A percentile compares a stretch with the other conserved stretches of the same genome.
Conservation (phyloP, 169 alveolate species). For the Amoebophrya sp. region DNA sequence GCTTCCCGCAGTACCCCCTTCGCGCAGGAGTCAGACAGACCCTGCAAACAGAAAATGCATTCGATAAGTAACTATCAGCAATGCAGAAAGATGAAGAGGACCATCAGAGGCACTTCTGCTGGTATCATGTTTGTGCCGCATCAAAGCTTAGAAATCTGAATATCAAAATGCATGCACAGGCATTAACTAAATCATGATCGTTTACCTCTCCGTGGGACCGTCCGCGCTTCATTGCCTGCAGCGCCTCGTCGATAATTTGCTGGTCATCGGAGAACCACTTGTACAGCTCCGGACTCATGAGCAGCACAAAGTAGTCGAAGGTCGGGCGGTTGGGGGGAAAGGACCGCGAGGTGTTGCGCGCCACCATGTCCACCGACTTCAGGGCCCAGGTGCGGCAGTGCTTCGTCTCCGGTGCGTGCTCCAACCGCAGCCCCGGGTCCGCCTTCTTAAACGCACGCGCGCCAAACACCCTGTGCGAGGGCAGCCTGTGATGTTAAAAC, state of each 20-base stretch:
- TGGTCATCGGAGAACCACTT: not conserved
- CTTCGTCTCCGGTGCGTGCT: not conserved
- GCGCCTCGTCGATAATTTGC: not conserved
- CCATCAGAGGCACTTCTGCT: too few relatives aligned
- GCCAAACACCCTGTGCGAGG: not conserved
- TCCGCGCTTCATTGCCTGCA: not conserved
- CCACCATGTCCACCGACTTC: not conserved
- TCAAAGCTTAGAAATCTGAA: too few relatives aligned
- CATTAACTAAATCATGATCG: too few relatives aligned
- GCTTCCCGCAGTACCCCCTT: too few relatives aligned
- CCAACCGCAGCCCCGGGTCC: not conserved
- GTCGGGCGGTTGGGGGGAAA: not conserved
- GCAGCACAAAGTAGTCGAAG: not conserved
- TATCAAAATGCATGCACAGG: too few relatives aligned
- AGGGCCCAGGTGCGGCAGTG: conserved; percentile 3
- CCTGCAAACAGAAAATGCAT: too few relatives aligned
- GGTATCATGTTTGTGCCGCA: too few relatives aligned
- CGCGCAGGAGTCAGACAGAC: too few relatives aligned
- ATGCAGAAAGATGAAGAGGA: too few relatives aligned
- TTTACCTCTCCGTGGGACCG: too few relatives aligned
- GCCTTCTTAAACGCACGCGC: not conserved
- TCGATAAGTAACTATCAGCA: too few relatives aligned
- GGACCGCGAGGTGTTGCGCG: not conserved
- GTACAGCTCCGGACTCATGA: not conserved
- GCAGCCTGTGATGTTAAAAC: not conserved